A percentile compares a stretch with the other conserved stretches of the same genome.
Conservation (phyloP, 2,329 filamentous ascomycete species). For the Pseudocercospora musae region DNA sequence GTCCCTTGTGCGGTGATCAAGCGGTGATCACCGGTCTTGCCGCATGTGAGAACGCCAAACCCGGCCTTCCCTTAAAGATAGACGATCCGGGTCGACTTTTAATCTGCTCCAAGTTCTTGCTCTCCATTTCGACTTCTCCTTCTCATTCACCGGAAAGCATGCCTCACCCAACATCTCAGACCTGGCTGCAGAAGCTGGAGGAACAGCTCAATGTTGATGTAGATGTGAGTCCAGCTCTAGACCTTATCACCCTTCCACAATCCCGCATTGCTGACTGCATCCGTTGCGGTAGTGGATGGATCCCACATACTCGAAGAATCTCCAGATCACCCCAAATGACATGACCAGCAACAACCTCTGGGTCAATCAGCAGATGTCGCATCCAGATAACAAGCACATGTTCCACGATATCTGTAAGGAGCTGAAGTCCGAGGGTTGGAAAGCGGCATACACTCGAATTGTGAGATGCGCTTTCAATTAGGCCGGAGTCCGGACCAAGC, state of each 20-base stretch:
- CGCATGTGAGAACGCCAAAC: not conserved
- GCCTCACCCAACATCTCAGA: conserved; percentile 14
- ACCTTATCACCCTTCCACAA: not conserved
- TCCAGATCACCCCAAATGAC: conserved; percentile 21
- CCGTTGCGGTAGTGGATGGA: conserved; percentile 16
- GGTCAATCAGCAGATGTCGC: conserved; percentile 23
- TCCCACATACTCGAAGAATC: conserved; percentile 20
- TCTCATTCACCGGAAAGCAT: not conserved
- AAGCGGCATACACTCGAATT: conserved; percentile 22
- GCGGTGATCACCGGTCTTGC: not conserved
- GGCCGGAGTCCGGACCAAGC: not conserved
- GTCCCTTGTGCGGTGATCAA: not conserved
- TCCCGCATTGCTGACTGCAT: not conserved
- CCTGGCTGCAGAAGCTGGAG: conserved; percentile 23
- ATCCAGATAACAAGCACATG: conserved; percentile 21
- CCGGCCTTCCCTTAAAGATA: not conserved
- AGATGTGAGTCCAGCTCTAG: not conserved
- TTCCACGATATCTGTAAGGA: conserved; percentile 24
- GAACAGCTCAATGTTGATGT: conserved; percentile 22
- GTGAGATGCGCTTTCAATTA: conserved; percentile 6
- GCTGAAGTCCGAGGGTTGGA: conserved; percentile 21
- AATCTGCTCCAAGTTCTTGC: not conserved
- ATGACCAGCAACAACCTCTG: conserved; percentile 23
- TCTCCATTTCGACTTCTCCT: not conserved
- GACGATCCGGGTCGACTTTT: not conserved